phyloP scores from a whole-genome alignment of 768 basidiomycete species.

The Tephrocybe rancida region DNA sequence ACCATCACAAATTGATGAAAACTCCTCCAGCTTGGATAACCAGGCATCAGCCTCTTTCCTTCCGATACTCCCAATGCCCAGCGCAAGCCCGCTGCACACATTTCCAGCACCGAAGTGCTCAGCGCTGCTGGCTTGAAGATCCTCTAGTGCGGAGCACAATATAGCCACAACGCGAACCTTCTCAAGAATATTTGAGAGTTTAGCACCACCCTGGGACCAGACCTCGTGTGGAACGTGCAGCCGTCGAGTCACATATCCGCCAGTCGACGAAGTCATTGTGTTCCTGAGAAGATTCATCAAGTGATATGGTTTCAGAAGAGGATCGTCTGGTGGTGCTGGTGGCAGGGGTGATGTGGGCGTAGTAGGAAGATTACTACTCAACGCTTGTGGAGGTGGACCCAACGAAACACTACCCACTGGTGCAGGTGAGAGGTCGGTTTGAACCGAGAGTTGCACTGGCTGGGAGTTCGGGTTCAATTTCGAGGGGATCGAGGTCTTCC shows the following conservation, averaged over 20 bases:
- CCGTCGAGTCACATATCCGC: conserved; percentile 87
- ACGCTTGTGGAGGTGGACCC: conserved; percentile 42
- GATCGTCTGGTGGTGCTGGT: conserved; percentile 68
- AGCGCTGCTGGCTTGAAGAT: conserved; percentile 69
- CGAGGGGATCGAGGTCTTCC: conserved; percentile 66
- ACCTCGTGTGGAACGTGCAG: conserved; percentile 88
- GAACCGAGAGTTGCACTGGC: conserved; percentile 48
- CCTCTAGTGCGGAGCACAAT: conserved; percentile 76
- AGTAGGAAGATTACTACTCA: conserved; percentile 61
- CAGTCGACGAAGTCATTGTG: conserved; percentile 78
- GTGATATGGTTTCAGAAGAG: conserved; percentile 84
- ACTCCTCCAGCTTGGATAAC: conserved; percentile 79
- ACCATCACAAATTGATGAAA: conserved; percentile 75
- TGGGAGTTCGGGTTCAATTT: conserved; percentile 54
- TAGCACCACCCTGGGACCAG: conserved; percentile 90
- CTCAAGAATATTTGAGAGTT: conserved; percentile 77
- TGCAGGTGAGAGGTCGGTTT: conserved; percentile 46
- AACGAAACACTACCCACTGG: conserved; percentile 27
- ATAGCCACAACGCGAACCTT: conserved; percentile 87
- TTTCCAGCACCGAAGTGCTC: conserved; percentile 81
- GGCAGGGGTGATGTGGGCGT: conserved; percentile 83
- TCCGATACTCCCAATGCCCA: conserved; percentile 77
- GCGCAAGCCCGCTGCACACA: conserved; percentile 70
- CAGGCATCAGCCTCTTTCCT: conserved; percentile 80
- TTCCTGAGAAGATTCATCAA: conserved; percentile 81